Conservation (phyloP, 805 yeast genomes). For the Metschnikowia hibisci region DNA sequence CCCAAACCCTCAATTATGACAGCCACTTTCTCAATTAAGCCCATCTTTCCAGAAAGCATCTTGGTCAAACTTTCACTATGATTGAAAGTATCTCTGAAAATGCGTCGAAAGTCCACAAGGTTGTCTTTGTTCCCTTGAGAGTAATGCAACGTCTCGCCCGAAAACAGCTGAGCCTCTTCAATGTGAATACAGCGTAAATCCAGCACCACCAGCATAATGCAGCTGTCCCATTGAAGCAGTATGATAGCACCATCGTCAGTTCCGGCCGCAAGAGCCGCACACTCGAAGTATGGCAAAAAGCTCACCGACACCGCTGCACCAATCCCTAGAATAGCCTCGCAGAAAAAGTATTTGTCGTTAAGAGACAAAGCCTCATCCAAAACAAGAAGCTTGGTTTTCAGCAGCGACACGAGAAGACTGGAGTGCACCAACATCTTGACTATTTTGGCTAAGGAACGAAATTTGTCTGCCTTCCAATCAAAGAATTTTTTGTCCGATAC, state of each 20-base stretch:
- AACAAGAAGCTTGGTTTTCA: slow-evolving; percentile 14
- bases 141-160: slow-evolving; percentile 14
- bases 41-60: background rate
- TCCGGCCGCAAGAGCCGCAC: slow-evolving; percentile 13
- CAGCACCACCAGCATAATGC: slow-evolving; percentile 9
- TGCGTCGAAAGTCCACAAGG: background rate
- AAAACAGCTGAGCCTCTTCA: slow-evolving; percentile 3
- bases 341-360: slow-evolving; percentile 8
- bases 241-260: slow-evolving; percentile 14
- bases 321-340: slow-evolving; percentile 8
- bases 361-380: slow-evolving; percentile 11
- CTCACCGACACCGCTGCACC: slow-evolving; percentile 10
- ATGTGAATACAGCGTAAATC: slow-evolving; percentile 10
- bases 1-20: slow-evolving; percentile 2
- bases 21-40: slow-evolving; percentile 5
- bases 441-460: slow-evolving; percentile 7
- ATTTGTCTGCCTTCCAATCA: slow-evolving; percentile 14
- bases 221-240: slow-evolving; percentile 12
- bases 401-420: slow-evolving; percentile 13
- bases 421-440: slow-evolving; percentile 8
- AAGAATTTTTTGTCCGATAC: slow-evolving; percentile 3
- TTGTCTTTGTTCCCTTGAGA: background rate
- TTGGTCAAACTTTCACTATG: background rate
- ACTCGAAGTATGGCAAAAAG: slow-evolving; percentile 14
- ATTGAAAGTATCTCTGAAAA: background rate